phyloP scores from a whole-genome alignment of 2,329 filamentous ascomycete genomes.

The Elsinoe necatrix region DNA sequence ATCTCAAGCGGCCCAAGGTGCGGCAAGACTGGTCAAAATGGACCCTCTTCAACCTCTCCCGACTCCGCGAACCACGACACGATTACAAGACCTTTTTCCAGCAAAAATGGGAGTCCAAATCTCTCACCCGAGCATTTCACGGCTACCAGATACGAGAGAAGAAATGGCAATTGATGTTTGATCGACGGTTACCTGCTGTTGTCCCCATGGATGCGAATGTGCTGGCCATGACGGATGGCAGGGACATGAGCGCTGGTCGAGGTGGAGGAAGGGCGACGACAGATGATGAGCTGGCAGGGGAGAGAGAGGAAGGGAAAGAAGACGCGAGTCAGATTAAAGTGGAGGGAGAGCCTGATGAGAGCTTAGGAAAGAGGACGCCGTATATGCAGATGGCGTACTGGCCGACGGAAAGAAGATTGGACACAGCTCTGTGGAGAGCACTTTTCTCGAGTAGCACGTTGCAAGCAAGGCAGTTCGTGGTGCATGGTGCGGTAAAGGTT shows the following conservation, averaged over 20 bases:
- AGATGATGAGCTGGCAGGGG: slow-evolving; percentile 17
- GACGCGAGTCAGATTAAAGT: slow-evolving; percentile 14
- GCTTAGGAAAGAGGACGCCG: slow-evolving; percentile 52
- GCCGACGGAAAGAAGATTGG: slow-evolving; percentile 79
- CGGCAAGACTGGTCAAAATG: slow-evolving; percentile 97
- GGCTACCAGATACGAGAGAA: slow-evolving; percentile 89
- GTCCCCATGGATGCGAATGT: slow-evolving; percentile 76
- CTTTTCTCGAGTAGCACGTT: slow-evolving; percentile 88
- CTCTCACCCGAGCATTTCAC: slow-evolving; percentile 76
- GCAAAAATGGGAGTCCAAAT: slow-evolving; percentile 94
- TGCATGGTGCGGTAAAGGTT: slow-evolving; percentile 88
- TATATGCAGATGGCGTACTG: slow-evolving; percentile 97
- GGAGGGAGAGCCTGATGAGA: background rate
- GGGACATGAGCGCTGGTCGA: slow-evolving; percentile 71
- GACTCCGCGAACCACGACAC: slow-evolving; percentile 41
- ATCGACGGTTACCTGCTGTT: slow-evolving; percentile 67
- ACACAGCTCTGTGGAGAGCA: slow-evolving; percentile 89
- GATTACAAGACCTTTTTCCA: slow-evolving; percentile 72
- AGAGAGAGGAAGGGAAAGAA: slow-evolving; percentile 18
- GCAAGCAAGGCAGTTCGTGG: slow-evolving; percentile 88
- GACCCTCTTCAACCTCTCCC: slow-evolving; percentile 82
- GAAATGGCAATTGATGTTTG: slow-evolving; percentile 92
- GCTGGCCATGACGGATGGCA: slow-evolving; percentile 73
- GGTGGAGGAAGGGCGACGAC: slow-evolving; percentile 58
- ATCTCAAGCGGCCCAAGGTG: slow-evolving; percentile 63